phyloP scores from a whole-genome alignment of 2,329 filamentous ascomycete species.

The Clonostachys rhizophaga region DNA sequence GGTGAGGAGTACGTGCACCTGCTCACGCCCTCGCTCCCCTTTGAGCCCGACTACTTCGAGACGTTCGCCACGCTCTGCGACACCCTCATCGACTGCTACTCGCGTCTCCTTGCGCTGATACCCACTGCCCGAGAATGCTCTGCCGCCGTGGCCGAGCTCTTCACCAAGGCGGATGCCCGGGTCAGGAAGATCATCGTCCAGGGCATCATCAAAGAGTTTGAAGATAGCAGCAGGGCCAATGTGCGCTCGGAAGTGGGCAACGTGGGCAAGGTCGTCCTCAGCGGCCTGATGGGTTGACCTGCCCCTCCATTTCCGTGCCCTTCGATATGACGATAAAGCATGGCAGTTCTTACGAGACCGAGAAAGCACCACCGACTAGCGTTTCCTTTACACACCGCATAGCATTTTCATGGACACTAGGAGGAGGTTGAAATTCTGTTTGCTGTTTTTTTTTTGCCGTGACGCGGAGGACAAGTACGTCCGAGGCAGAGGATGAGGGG shows the following conservation, averaged over 20 bases:
- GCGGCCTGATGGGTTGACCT: conserved; percentile 66
- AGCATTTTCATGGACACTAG: no score
- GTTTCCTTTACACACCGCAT: no score
- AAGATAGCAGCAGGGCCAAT: conserved; percentile 73
- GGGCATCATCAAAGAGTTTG: conserved; percentile 86
- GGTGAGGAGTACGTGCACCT: conserved; percentile 87
- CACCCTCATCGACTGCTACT: conserved; percentile 89
- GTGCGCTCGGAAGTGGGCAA: conserved; percentile 79
- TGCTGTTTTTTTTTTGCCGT: no score
- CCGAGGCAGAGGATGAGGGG: no score
- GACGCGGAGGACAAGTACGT: no score
- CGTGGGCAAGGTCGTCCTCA: conserved; percentile 83
- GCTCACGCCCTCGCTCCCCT: conserved; percentile 86
- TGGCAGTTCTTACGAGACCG: no score
- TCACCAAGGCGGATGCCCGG: conserved; percentile 81
- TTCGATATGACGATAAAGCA: not conserved
- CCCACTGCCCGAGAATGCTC: conserved; percentile 70
- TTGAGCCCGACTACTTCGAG: conserved; percentile 95
- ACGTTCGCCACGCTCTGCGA: conserved; percentile 96
- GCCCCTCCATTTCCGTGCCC: not conserved
- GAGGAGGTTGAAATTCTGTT: no score
- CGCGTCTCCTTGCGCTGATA: conserved; percentile 69
- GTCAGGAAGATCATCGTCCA: conserved; percentile 87
- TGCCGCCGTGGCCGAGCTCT: conserved; percentile 71
- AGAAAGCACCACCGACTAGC: no score